phyloP scores from a whole-genome alignment of 2,329 filamentous ascomycete genomes.

The Stachybotrys chlorohalonatus region DNA sequence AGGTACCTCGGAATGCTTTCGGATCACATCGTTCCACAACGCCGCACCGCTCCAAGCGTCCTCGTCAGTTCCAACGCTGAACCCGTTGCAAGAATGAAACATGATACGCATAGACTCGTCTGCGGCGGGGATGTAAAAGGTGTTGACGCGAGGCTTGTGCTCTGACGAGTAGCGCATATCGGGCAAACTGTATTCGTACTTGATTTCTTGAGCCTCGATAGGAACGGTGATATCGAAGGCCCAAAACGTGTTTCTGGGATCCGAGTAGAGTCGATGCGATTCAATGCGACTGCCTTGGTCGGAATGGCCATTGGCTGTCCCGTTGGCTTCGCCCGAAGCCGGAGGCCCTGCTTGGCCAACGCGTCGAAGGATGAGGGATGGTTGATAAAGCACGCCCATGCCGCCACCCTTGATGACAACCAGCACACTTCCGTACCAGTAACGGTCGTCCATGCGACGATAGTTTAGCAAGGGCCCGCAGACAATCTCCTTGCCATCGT shows the following conservation, averaged over 20 bases:
- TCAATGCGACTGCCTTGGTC: slow-evolving; percentile 33
- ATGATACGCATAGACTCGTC: slow-evolving; percentile 93
- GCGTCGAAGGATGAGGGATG: slow-evolving; percentile 48
- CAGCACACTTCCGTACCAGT: slow-evolving; percentile 80
- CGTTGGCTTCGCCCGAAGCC: slow-evolving; percentile 11
- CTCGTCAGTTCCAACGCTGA: slow-evolving; percentile 79
- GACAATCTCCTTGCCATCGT: slow-evolving; percentile 51
- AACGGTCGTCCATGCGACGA: slow-evolving; percentile 59
- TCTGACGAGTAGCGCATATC: slow-evolving; percentile 52
- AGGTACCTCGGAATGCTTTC: slow-evolving; percentile 67
- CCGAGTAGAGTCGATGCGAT: slow-evolving; percentile 51
- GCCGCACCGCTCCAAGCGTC: slow-evolving; percentile 83
- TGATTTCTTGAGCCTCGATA: slow-evolving; percentile 58
- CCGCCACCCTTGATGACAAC: slow-evolving; percentile 70
- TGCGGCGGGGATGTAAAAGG: slow-evolving; percentile 76
- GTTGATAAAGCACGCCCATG: slow-evolving; percentile 44
- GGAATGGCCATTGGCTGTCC: slow-evolving; percentile 18
- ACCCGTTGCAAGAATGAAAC: slow-evolving; percentile 98
- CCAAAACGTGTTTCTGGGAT: slow-evolving; percentile 77
- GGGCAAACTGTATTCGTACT: slow-evolving; percentile 71
- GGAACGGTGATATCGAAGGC: slow-evolving; percentile 76
- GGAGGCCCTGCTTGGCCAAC: slow-evolving; percentile 17
- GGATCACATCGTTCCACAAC: slow-evolving; percentile 87
- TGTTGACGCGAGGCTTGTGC: slow-evolving; percentile 50
- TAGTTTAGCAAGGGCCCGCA: slow-evolving; percentile 74